These are phyloP conservation scores for Pochonia chlamydosporia DNA, from an alignment of 2,329 filamentous ascomycete genomes.

Conservation along the genomic window DNA sequence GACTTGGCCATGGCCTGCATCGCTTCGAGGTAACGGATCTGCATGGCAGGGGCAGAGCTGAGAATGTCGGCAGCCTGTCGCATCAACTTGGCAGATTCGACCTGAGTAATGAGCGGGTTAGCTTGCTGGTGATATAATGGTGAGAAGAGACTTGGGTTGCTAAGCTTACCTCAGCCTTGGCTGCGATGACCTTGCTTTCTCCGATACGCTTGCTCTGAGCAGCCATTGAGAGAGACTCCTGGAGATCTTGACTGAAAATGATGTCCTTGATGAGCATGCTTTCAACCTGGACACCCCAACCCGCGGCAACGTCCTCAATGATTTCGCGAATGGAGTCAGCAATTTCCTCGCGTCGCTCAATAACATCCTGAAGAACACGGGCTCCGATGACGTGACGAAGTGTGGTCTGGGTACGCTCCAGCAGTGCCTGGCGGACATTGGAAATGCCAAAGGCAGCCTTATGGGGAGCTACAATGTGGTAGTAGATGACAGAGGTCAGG, in stretches of 20 bases:
- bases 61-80: conserved; percentile 90
- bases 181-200: conserved; percentile 96
- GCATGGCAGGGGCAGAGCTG: conserved; percentile 89
- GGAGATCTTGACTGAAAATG: conserved; percentile 90
- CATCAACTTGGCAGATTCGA: conserved; percentile 93
- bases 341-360: conserved; percentile 95
- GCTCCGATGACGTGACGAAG: conserved; percentile 95
- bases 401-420: conserved; percentile 97
- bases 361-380: conserved; percentile 92
- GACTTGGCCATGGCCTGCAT: conserved; percentile 99
- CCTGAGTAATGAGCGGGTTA: conserved; percentile 31
- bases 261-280: conserved; percentile 99
- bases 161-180: conserved; percentile 67
- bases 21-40: conserved; percentile 94
- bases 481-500: conserved; percentile 97
- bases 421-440: conserved; percentile 90
- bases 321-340: conserved; percentile 94
- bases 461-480: conserved; percentile 92
- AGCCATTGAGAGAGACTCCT: conserved; percentile 96
- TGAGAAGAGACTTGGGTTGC: neutral
- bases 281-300: conserved; percentile 95
- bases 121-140: neutral
- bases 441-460: conserved; percentile 95
- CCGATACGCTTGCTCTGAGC: conserved; percentile 98
- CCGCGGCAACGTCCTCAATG: conserved; percentile 88